Percentiles rank a stretch among this genome's conserved stretches.
Conservation (phyloP, 2,329 filamentous ascomycete genomes). For the Colletotrichum orbiculare region DNA sequence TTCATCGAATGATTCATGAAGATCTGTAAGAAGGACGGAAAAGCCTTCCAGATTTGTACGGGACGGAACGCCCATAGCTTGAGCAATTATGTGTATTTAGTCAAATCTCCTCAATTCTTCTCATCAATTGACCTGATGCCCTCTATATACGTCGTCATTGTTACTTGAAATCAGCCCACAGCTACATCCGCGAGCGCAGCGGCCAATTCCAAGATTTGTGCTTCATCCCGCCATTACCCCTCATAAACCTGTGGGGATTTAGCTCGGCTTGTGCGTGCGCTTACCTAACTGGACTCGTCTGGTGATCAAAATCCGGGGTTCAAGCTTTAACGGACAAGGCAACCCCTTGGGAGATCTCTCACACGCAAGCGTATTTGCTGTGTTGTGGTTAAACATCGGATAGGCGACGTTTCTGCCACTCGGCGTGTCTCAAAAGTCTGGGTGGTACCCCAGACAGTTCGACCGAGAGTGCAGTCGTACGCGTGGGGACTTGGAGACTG, state of each 20-base stretch:
- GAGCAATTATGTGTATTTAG: slow-evolving; percentile 34
- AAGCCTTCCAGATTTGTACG: slow-evolving; percentile 37
- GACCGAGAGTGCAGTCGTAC: too few species aligned
- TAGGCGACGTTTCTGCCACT: slow-evolving; percentile 4
- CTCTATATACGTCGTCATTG: not conserved
- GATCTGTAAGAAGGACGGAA: slow-evolving; percentile 37
- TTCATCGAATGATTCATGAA: slow-evolving; percentile 32
- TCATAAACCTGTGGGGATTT: slow-evolving; percentile 31
- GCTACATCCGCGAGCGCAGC: not conserved
- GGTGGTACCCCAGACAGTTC: slow-evolving; percentile 1
- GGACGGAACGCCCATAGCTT: slow-evolving; percentile 17
- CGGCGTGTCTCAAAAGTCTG: slow-evolving; percentile 3
- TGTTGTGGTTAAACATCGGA: slow-evolving; percentile 24
- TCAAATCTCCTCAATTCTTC: slow-evolving; percentile 21
- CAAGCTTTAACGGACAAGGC: slow-evolving; percentile 27
- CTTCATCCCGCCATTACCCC: not conserved
- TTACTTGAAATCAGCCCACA: not conserved
- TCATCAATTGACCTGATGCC: too few species aligned
- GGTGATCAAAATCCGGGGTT: slow-evolving; percentile 28
- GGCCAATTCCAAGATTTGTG: not conserved
- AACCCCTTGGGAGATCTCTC: slow-evolving; percentile 16
- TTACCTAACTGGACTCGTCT: slow-evolving; percentile 29
- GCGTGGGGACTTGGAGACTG: too few species aligned
- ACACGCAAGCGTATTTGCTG: not conserved
- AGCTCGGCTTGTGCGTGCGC: slow-evolving; percentile 15